A percentile compares a stretch with the other conserved stretches of the same genome.
Conservation (phyloP, 2,329 filamentous ascomycete species). For the Penicillium sp. region DNA sequence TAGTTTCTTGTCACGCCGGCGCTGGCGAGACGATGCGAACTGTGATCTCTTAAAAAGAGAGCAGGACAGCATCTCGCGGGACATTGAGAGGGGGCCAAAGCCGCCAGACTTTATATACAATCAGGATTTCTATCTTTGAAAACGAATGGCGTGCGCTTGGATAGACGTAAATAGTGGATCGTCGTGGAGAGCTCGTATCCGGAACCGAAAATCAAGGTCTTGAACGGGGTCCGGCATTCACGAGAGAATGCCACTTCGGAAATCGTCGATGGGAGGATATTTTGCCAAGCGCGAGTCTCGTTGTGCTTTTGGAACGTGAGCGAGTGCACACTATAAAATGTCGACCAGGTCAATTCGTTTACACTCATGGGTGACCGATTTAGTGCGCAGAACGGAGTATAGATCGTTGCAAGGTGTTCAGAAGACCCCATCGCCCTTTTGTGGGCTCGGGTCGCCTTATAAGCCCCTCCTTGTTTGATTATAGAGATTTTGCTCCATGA, state of each 20-base stretch:
- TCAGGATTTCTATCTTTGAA: slow-evolving; percentile 20
- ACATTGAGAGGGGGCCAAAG: not conserved
- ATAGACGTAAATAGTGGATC: slow-evolving; percentile 17
- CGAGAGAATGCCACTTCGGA: not conserved
- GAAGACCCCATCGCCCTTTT: not conserved
- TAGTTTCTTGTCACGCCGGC: not conserved
- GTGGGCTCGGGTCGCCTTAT: slow-evolving; percentile 5
- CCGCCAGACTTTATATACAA: not conserved
- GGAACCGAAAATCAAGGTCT: slow-evolving; percentile 9
- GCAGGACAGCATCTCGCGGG: slow-evolving; percentile 19
- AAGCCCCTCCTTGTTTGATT: not conserved
- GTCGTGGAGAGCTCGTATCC: slow-evolving; percentile 22
- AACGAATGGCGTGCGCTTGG: slow-evolving; percentile 19
- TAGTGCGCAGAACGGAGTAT: not conserved
- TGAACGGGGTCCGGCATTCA: slow-evolving; percentile 1
- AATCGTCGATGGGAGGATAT: not conserved
- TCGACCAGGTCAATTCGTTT: not conserved
- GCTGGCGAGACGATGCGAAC: slow-evolving; percentile 1
- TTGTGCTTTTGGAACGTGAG: not conserved
- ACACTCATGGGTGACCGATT: too few species aligned
- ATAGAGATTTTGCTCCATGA: not conserved
- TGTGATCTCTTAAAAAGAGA: slow-evolving; percentile 18
- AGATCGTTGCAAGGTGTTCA: not conserved
- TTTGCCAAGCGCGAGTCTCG: not conserved
- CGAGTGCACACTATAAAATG: not conserved